phyloP scores from a whole-genome alignment of 1,284 basidiomycete genomes.

The Malassezia slooffiae region DNA sequence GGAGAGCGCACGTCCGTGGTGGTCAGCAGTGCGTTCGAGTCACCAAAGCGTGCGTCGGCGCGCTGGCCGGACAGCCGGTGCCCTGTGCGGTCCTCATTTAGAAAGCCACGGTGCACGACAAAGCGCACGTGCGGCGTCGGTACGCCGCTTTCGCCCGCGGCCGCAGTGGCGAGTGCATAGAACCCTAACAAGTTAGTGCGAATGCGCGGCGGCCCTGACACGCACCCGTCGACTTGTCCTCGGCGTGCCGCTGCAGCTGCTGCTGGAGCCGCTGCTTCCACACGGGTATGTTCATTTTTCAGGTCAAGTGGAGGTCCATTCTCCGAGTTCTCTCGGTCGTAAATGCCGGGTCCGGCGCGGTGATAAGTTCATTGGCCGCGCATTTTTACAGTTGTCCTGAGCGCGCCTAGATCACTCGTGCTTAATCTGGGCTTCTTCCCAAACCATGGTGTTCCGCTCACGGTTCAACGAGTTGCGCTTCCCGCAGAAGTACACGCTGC shows the following conservation, averaged over 20 bases:
- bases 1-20: slow-evolving; percentile 11
- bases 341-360: too few relatives aligned
- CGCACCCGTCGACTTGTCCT: slow-evolving; percentile 2
- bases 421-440: too few relatives aligned
- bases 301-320: neutral
- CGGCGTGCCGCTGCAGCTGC: neutral
- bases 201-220: too few relatives aligned
- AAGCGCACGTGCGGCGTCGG: slow-evolving; percentile 7
- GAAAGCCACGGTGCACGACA: slow-evolving; percentile 14
- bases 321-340: too few relatives aligned
- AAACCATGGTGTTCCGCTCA: slow-evolving; percentile 28
- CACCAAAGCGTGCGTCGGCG: too few relatives aligned
- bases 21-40: neutral
- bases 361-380: too few relatives aligned
- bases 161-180: slow-evolving; percentile 4
- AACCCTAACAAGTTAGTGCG: slow-evolving; percentile 1
- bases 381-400: too few relatives aligned
- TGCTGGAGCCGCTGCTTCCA: slow-evolving; percentile 3
- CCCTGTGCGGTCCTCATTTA: neutral
- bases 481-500: slow-evolving; percentile 23
- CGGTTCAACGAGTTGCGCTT: slow-evolving; percentile 18
- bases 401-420: too few relatives aligned
- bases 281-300: neutral
- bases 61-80: too few relatives aligned
- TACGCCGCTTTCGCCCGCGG: neutral